Base-by-base conservation (phyloP, 306 rosid species). In the Morella rubra region DNA sequence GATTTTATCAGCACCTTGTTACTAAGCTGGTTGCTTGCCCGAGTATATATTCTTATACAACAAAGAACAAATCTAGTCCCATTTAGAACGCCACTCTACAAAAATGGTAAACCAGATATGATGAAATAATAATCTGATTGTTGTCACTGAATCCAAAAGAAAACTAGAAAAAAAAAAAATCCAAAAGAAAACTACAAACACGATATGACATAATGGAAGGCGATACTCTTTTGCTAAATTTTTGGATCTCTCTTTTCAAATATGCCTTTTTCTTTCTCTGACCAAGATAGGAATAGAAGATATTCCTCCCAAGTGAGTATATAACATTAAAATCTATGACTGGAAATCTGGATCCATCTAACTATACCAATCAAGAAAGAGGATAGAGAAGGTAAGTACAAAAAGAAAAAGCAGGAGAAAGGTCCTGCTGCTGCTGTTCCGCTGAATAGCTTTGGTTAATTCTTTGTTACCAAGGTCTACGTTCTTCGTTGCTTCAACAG, bases 281-380 rank as follows among this genome's bases (percentile, higher is more conserved):
- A 41, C 50, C 7, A 40, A 65, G 50, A 65, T 18, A 41, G 14
- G 18, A 42, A 2, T 4, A 8, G 50, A 62, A 42, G 47, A 22
- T 9, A 65, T 65, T 65, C 49, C 45, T 59, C 59, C 24, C 51
- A 1, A 44, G 62, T 24, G 55, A 19, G 61, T 44, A 37, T 40
- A 68, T 45, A 69, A 9, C 5, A 59, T 72, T 41, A 52, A 66
- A 65, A 51, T 72, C 77, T 32, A 32, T 32, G 37, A 65, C 37
- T 59, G 45, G 62, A 55, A 32, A 32, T 32, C 24, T 27, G 73
- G 54, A 44, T 44, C 44, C 50, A 58, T 55, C 89, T 66, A 92
- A 81, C 93, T 88, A 77, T 95, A 95, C 97, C 97, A 92, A 87
- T 95, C 97, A 79, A 92, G 99, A 83, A 95, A 95, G 69, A 95